Conservation (phyloP, 495 filamentous ascomycete species). For the Halenospora varia region DNA sequence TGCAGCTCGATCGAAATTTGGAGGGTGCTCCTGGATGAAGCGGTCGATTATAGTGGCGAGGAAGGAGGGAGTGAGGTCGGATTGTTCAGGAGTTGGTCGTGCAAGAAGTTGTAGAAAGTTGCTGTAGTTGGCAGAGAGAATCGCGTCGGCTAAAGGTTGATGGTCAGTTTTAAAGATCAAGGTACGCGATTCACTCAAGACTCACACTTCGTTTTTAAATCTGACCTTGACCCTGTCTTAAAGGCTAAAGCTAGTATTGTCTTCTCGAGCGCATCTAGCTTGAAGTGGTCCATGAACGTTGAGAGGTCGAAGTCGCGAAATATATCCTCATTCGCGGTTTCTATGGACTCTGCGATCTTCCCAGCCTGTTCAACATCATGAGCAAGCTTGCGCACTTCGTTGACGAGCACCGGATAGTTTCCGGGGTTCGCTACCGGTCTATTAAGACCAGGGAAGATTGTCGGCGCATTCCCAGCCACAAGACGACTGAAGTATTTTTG, state of each 20-base stretch:
- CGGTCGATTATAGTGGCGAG: conserved; percentile 75
- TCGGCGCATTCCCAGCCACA: conserved; percentile 75
- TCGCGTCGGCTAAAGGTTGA: conserved; percentile 68
- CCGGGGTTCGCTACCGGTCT: conserved; percentile 67
- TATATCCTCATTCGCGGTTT: conserved; percentile 75
- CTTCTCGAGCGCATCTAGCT: conserved; percentile 81
- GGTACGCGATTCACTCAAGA: conserved; percentile 22
- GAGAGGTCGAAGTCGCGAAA: conserved; percentile 93
- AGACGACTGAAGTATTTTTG: conserved; percentile 88
- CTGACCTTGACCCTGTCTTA: conserved; percentile 69
- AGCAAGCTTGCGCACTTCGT: conserved; percentile 80
- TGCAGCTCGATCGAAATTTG: conserved; percentile 71
- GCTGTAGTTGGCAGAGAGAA: conserved; percentile 68
- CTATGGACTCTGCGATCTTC: conserved; percentile 90
- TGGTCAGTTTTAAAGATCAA: conserved; percentile 27
- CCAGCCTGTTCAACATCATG: conserved; percentile 75
- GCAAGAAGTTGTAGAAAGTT: conserved; percentile 72
- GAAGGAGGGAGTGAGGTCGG: conserved; percentile 58
- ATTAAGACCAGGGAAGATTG: conserved; percentile 75
- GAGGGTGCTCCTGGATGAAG: conserved; percentile 76
- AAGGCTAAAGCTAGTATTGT: conserved; percentile 86
- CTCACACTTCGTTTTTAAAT: conserved; percentile 85
- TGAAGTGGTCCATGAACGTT: conserved; percentile 90
- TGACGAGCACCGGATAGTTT: conserved; percentile 75
- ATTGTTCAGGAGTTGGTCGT: conserved; percentile 49